Percentiles rank a stretch among this genome's conserved stretches.
These are phyloP conservation scores for Pichia sp. DNA, from an alignment of 1,139 yeast species.

Conservation along the genomic window DNA sequence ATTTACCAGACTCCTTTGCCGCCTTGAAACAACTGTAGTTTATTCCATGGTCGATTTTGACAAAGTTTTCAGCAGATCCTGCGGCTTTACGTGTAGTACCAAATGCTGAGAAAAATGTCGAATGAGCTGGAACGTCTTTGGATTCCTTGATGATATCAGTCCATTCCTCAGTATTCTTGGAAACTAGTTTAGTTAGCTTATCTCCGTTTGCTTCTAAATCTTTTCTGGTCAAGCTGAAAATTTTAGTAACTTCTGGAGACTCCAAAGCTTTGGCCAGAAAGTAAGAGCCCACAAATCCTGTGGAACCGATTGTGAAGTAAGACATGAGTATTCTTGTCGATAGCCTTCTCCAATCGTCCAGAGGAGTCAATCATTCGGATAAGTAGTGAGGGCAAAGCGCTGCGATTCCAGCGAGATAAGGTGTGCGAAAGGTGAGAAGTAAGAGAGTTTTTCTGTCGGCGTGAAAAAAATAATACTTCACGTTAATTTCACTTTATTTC, in stretches of 20 bases:
- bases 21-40: conserved; percentile 62
- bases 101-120: conserved; percentile 52
- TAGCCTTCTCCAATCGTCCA: not conserved
- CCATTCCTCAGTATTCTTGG: conserved; percentile 26
- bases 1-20: conserved; percentile 59
- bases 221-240: conserved; percentile 26
- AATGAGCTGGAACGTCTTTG: conserved; percentile 20
- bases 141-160: conserved; percentile 16
- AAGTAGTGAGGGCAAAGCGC: not conserved
- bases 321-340: conserved; percentile 10
- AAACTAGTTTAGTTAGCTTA: conserved; percentile 18
- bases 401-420: no score
- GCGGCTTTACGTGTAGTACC: conserved; percentile 75
- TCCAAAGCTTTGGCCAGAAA: conserved; percentile 21
- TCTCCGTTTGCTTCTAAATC: conserved; percentile 15
- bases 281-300: conserved; percentile 30
- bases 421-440: no score
- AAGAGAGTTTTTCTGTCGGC: no score
- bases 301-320: conserved; percentile 26
- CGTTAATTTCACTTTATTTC: no score
- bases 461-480: no score
- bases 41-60: conserved; percentile 64
- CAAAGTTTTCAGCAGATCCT: conserved; percentile 63
- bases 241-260: conserved; percentile 12
- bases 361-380: not conserved